Percentiles rank a stretch among this genome's conserved stretches.
Evolutionary conservation across 805 yeast species (phyloP).

Genomic region (Saccharomycopsis amapae): DNA sequence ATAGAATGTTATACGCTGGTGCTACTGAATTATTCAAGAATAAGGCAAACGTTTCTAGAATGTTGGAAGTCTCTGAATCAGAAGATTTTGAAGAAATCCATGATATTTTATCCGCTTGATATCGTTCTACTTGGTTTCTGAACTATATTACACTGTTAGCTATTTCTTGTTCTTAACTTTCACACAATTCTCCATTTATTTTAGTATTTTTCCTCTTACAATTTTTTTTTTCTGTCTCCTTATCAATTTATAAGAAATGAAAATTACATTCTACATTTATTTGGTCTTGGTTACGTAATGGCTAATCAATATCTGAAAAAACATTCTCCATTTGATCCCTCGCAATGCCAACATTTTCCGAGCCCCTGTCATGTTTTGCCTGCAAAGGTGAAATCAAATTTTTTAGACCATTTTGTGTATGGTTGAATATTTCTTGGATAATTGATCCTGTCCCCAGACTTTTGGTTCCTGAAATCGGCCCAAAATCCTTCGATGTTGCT

Average conservation of each 20-base stretch:
- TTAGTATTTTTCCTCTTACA: not conserved
- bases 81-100: conserved; percentile 63
- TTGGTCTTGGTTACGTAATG: no score
- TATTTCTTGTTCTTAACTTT: no score
- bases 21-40: conserved; percentile 75
- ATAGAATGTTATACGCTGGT: conserved; percentile 86
- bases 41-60: conserved; percentile 63
- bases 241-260: no score
- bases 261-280: not conserved
- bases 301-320: no score
- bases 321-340: no score
- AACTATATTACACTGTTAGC: no score
- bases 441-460: not conserved
- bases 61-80: conserved; percentile 41
- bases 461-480: not conserved
- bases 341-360: no score
- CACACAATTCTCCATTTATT: no score
- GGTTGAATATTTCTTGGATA: not conserved
- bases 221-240: no score
- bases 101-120: conserved; percentile 21
- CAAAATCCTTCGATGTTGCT: no score
- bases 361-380: no score
- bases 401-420: not conserved
- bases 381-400: not conserved
- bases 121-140: not conserved